phyloP scores from a whole-genome alignment of 2,329 filamentous ascomycete genomes.

The Epichloe gansuensis region DNA sequence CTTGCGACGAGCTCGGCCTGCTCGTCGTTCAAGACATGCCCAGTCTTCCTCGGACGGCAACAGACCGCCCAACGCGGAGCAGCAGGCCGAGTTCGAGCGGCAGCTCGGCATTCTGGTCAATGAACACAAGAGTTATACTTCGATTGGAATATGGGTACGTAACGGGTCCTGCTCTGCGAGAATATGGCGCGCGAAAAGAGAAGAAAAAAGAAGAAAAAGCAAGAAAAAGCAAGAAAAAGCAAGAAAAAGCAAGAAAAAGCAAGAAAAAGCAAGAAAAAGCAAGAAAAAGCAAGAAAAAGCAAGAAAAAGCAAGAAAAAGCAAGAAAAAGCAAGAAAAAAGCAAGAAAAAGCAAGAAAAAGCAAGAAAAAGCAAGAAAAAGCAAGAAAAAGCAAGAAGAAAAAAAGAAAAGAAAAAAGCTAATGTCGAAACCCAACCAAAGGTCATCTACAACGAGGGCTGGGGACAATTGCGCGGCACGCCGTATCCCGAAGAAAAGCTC shows the following conservation, averaged over 20 bases:
- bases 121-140: conserved; percentile 52
- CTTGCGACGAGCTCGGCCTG: conserved; percentile 53
- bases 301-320: not conserved
- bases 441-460: conserved; percentile 63
- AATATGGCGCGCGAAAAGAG: not conserved
- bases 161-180: not conserved
- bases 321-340: too few species aligned
- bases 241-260: too few species aligned
- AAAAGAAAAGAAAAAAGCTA: not conserved
- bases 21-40: conserved; percentile 65
- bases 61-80: conserved; percentile 26
- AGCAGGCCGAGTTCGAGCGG: conserved; percentile 53
- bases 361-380: not conserved
- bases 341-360: too few species aligned
- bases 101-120: conserved; percentile 50
- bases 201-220: not conserved
- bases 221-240: too few species aligned
- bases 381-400: too few species aligned
- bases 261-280: not conserved
- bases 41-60: conserved; percentile 30
- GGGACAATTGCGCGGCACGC: conserved; percentile 42
- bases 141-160: conserved; percentile 50
- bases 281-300: too few species aligned
- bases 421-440: conserved; percentile 19
- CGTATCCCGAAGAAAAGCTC: conserved; percentile 44